Percentiles rank a stretch among this genome's conserved stretches.
Evolutionary conservation across 2,329 filamentous ascomycete genomes (phyloP).

Genomic region (Corinectria fuckeliana): DNA sequence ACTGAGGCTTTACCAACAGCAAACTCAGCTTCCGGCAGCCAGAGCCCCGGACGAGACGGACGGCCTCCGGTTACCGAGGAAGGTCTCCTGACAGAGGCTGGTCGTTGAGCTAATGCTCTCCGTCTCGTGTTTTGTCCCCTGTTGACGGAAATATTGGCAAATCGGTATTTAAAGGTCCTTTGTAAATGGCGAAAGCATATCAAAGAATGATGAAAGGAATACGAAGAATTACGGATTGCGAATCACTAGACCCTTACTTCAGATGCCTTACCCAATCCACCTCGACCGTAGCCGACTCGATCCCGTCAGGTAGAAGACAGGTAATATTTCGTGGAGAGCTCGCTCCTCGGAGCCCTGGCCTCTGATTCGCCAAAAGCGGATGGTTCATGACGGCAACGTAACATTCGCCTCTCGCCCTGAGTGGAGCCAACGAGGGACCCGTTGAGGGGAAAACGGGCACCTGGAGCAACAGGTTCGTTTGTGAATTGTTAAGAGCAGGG

Average conservation of each 20-base stretch:
- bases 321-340: conserved; percentile 11
- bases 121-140: background rate
- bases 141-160: background rate
- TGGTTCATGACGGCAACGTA: conserved; percentile 20
- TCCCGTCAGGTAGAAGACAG: background rate
- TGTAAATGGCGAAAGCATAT: conserved; percentile 10
- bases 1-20: conserved; percentile 16
- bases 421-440: conserved; percentile 4
- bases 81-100: background rate
- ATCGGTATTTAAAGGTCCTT: background rate
- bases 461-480: background rate
- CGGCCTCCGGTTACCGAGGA: background rate
- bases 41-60: background rate
- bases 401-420: conserved; percentile 12
- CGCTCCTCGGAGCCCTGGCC: background rate
- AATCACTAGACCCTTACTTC: background rate
- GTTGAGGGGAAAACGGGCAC: background rate
- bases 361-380: conserved; percentile 15
- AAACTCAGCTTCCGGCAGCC: background rate
- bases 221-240: conserved; percentile 1
- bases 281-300: background rate
- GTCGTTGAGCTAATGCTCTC: background rate
- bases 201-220: conserved; percentile 12
- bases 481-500: background rate
- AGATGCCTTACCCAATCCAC: background rate